Evolutionary conservation across 441 rosid species (phyloP), one percentile per base, ranked within the genome.

Genomic region (Lepidium campestre): DNA sequence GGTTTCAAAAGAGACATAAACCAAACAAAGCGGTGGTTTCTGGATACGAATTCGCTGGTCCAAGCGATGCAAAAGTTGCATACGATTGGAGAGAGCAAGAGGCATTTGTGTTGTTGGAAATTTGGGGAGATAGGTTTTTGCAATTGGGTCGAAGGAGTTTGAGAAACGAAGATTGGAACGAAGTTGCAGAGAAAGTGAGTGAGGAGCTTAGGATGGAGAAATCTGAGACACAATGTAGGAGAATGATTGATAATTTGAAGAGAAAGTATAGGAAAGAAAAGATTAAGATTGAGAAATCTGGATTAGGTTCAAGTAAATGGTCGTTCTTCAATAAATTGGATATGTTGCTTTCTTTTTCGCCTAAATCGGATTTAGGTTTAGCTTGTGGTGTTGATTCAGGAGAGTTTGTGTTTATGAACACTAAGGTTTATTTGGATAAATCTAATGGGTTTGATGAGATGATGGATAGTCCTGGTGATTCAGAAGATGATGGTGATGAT

Each of bases 171-270:
- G 98, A 91, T 62, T 91, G 98, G 99, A 85, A 81, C 62, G 91
- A 89, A 64, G 98, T 94, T 25, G 87, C 97, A n/a, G 98, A 94
- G 82, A 94, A 88, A 81, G 98, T 89, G 29, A 84, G 94, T 9
- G 89, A 88, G 22, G 85, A 74, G 27, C 88, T 91, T 1, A 84
- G 85, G 73, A 77, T 81, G 65, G 93, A 89, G 60, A 83, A 86
- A 60, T 81, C 94, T 0, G 98, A 91, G 73, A 84, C 85, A 1
- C 93, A 91, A 34, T 94, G 99, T 59, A 75, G 97, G 49, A 87
- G 86, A 63, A 86, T 90, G 25, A 72, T 94, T 75, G 99, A 94
- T 77, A 80, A 86, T 0, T 73, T 94, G 82, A 94, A 94, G 83
- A 91, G 89, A 79, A 91, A 88, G 85, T 94, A 89, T 54, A 88